Percentiles rank a stretch among this genome's conserved stretches.
These are phyloP conservation scores for Leishmania martiniquensis DNA, from an alignment of 208 protist genomes.

Conservation along the genomic window DNA sequence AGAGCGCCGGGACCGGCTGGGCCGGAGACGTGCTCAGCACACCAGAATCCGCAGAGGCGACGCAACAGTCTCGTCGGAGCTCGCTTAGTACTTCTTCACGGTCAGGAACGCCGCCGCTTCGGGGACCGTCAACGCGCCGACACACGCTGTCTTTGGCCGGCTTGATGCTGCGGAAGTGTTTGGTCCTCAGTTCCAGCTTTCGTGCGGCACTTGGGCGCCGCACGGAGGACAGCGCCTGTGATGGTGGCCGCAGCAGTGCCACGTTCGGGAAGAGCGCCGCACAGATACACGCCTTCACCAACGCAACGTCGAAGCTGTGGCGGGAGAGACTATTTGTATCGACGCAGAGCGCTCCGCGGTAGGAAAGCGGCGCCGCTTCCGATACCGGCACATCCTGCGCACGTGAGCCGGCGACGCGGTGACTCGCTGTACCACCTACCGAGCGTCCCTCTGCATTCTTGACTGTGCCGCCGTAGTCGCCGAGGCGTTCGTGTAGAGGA, in stretches of 20 bases:
- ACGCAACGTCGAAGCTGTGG: slow-evolving; percentile 61
- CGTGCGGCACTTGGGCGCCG: not conserved
- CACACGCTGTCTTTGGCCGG: slow-evolving; percentile 83
- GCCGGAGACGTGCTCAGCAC: not conserved
- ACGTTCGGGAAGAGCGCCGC: slow-evolving; percentile 84
- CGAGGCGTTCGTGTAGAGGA: not conserved
- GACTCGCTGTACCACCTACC: not conserved
- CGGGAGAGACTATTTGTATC: slow-evolving; percentile 67
- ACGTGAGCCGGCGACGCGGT: not conserved
- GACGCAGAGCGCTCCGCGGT: slow-evolving; percentile 45
- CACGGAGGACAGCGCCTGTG: slow-evolving; percentile 16
- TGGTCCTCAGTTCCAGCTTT: slow-evolving; percentile 67
- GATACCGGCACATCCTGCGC: not conserved
- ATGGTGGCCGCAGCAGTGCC: slow-evolving; percentile 66
- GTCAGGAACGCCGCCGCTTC: slow-evolving; percentile 9
- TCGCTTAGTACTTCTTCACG: slow-evolving; percentile 39
- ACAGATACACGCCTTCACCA: slow-evolving; percentile 89
- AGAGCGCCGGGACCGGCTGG: slow-evolving; percentile 46
- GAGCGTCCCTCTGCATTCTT: not conserved
- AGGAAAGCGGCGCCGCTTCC: not conserved
- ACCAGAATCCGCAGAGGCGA: not conserved
- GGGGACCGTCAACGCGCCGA: slow-evolving; percentile 54
- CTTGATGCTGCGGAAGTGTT: slow-evolving; percentile 50
- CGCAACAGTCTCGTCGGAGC: slow-evolving; percentile 4
- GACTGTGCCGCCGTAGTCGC: not conserved